Percentiles rank a stretch among this genome's conserved stretches.
Conservation (phyloP, 1,139 yeast genomes). For the Blastobotrys persicus region DNA sequence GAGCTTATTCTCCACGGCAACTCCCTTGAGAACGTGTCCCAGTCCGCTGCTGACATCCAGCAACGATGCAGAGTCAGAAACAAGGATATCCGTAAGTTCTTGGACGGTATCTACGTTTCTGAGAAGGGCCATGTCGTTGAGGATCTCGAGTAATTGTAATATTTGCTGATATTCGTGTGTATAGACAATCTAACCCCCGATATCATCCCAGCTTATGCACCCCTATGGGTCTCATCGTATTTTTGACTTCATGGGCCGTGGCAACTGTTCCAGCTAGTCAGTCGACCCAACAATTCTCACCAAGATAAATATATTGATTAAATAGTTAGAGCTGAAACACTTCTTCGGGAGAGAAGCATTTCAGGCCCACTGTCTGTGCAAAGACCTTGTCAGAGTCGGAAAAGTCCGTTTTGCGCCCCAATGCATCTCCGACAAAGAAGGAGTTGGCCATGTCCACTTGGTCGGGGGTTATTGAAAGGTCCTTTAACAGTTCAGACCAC, state of each 20-base stretch:
- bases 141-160: slow-evolving; percentile 46
- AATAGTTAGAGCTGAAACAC: slow-evolving; percentile 30
- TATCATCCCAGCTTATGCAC: background rate
- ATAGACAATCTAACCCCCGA: background rate
- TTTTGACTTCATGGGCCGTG: too few relatives aligned
- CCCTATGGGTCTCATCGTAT: background rate
- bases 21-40: slow-evolving; percentile 97
- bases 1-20: slow-evolving; percentile 91
- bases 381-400: slow-evolving; percentile 73
- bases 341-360: slow-evolving; percentile 71
- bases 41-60: slow-evolving; percentile 97
- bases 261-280: too few relatives aligned
- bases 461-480: slow-evolving; percentile 28
- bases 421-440: slow-evolving; percentile 94
- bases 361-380: slow-evolving; percentile 55
- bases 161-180: background rate
- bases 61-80: slow-evolving; percentile 98
- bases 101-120: slow-evolving; percentile 99
- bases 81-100: slow-evolving; percentile 99
- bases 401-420: slow-evolving; percentile 74
- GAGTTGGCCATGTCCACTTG: slow-evolving; percentile 41
- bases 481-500: slow-evolving; percentile 53
- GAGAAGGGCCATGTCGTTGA: slow-evolving; percentile 86
- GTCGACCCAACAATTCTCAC: too few relatives aligned
- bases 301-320: too few relatives aligned